Base-by-base conservation (phyloP, 2,329 filamentous ascomycete species). In the Cercospora sp. region DNA sequence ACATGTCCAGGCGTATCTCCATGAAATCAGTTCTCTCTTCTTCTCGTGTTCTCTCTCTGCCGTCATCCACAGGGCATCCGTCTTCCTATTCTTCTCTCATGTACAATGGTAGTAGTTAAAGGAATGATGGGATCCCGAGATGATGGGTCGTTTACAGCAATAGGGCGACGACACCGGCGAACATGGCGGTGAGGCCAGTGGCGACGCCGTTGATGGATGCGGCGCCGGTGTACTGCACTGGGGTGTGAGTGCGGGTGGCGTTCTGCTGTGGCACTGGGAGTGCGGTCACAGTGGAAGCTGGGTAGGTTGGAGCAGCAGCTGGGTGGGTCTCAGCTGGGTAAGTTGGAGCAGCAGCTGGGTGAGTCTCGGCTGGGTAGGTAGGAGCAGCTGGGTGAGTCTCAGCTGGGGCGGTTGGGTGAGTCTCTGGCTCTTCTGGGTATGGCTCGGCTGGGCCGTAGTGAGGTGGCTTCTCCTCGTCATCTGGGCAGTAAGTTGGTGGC, bases 171-270 rank as follows among this genome's bases (percentile, higher is more conserved):
- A 67, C 37, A 30, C 65, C 65, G 9, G 61, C 67, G 18, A 65
- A 53, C 18, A 69, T 49, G 57, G 67, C 67, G 26, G 40, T 65
- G 18, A 69, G 24, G 34, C 64, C 60, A 32, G 60, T 65, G 18
- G 66, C 43, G 21, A 61, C 65, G n/a, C 66, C 63, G 43, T 40
- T 62, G 62, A 40, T 53, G 10, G 62, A 61, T 2, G 66, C 66
- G 16, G 61, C 62, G 13, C 66, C 66, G n/a, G 66, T 65, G 49
- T 53, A 53, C 26, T 53, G 49, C 12, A 26, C 49, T 53, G 49
- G 49, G 13, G 49, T 53, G 49, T 53, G 49, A 26, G 49, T 53
- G 21, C 13, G 24, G 5, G 49, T 53, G 21, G 21, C 49, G 49
- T 53, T 53, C 24, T 53, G 24, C 28, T 34, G 28, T 59, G 28